phyloP scores from a whole-genome alignment of 148 eudicot species.

The Bassia scoparia region DNA sequence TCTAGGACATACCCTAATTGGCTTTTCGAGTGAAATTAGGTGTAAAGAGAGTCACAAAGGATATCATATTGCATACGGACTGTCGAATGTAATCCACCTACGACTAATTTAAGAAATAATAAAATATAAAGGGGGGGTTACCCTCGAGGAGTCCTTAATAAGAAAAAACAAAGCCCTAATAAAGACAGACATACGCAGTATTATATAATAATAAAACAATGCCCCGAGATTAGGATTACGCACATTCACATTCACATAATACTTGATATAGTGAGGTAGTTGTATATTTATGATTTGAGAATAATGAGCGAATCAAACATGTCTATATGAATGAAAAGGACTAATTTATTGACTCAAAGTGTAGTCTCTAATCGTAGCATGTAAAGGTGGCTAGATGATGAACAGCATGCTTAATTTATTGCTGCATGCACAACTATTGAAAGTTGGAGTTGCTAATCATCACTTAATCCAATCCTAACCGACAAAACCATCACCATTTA shows the following conservation, averaged over 20 bases:
- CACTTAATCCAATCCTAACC: not conserved
- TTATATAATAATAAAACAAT: not conserved
- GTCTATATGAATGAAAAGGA: not conserved
- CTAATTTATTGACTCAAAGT: not conserved
- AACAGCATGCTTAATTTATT: not conserved
- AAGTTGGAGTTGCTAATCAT: not conserved
- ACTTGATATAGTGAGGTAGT: not conserved
- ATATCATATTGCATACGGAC: too few species aligned
- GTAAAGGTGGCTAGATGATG: not conserved
- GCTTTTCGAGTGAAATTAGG: too few species aligned
- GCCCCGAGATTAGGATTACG: not conserved
- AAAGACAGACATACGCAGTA: not conserved
- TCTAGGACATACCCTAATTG: too few species aligned
- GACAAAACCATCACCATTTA: constrained; percentile 4
- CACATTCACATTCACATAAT: not conserved
- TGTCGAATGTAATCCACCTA: too few species aligned
- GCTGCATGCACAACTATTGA: not conserved
- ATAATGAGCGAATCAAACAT: not conserved
- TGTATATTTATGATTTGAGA: not conserved
- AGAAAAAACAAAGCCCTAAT: constrained; percentile 1
- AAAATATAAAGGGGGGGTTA: not conserved
- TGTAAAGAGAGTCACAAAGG: too few species aligned
- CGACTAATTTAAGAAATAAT: not conserved
- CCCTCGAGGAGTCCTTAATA: not conserved
- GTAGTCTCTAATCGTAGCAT: not conserved